Evolutionary conservation across 169 alveolate genomes (phyloP).

Genomic region (Plasmodium ovale): DNA sequence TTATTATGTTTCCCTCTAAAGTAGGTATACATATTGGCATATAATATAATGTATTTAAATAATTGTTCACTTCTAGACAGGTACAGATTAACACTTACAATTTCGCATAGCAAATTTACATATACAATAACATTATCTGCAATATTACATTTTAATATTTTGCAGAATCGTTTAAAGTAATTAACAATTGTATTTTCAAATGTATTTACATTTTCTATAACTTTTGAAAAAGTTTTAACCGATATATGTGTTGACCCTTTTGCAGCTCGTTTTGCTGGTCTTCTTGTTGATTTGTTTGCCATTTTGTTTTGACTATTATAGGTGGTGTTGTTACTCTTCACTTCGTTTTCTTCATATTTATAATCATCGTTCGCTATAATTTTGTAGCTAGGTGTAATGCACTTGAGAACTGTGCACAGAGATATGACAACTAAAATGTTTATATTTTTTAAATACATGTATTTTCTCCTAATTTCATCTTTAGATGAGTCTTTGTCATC

Average conservation of each 20-base stretch:
- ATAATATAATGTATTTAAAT: constrained; percentile 26
- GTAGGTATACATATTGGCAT: constrained; percentile 33
- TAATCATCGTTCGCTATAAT: not conserved
- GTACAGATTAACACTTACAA: constrained; percentile 57
- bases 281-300: not conserved
- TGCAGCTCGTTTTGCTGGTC: not conserved
- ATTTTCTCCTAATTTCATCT: not conserved
- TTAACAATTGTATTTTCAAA: constrained; percentile 28
- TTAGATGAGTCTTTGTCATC: not conserved
- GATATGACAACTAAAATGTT: constrained; percentile 32
- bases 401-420: constrained; percentile 48
- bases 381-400: constrained; percentile 65
- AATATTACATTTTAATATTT: constrained; percentile 30
- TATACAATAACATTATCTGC: constrained; percentile 20
- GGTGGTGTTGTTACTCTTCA: not conserved
- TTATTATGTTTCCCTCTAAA: constrained; percentile 8
- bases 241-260: not conserved
- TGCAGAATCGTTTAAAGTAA: constrained; percentile 55
- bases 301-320: not conserved
- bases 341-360: not conserved
- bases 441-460: not conserved
- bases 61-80: constrained; percentile 38
- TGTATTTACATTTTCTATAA: constrained; percentile 40
- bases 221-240: constrained; percentile 14
- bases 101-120: constrained; percentile 73